These are phyloP conservation scores for Talaromyces sp. DNA, from an alignment of 2,329 filamentous ascomycete genomes.

Conservation along the genomic window DNA sequence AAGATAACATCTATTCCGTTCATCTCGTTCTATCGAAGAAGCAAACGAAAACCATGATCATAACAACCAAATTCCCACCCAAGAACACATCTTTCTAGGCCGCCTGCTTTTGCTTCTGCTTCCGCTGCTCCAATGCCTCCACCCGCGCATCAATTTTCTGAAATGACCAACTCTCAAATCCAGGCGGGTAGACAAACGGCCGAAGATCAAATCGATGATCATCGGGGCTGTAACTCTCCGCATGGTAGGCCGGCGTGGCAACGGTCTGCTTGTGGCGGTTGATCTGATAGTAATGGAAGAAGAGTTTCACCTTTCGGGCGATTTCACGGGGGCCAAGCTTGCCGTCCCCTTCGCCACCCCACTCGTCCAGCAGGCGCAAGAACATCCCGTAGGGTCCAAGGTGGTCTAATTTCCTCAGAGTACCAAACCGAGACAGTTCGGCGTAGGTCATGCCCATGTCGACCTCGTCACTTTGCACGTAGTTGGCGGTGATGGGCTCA, in stretches of 20 bases:
- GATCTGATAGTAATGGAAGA: conserved; percentile 16
- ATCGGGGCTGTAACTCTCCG: conserved; percentile 13
- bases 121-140: conserved; percentile 8
- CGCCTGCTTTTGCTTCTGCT: not conserved
- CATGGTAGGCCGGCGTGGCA: conserved; percentile 12
- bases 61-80: not conserved
- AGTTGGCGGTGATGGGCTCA: conserved; percentile 12
- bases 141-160: conserved; percentile 11
- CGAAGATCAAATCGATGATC: conserved; percentile 15
- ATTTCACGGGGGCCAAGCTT: conserved; percentile 13
- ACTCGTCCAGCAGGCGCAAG: conserved; percentile 10
- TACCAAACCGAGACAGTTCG: conserved; percentile 13
- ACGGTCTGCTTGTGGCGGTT: conserved; percentile 16
- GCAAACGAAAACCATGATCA: not conserved
- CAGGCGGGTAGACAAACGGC: conserved; percentile 13
- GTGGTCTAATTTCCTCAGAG: conserved; percentile 9
- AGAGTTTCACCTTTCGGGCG: conserved; percentile 11
- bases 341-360: conserved; percentile 11
- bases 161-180: conserved; percentile 15
- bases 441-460: conserved; percentile 15
- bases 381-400: conserved; percentile 16
- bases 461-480: conserved; percentile 13
- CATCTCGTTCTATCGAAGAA: not conserved
- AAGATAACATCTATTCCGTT: not conserved
- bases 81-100: not conserved